Percentiles rank a stretch among this genome's conserved stretches.
phyloP scores from a whole-genome alignment of 73 alveolate genomes.

The Tetrahymena thermophila region DNA sequence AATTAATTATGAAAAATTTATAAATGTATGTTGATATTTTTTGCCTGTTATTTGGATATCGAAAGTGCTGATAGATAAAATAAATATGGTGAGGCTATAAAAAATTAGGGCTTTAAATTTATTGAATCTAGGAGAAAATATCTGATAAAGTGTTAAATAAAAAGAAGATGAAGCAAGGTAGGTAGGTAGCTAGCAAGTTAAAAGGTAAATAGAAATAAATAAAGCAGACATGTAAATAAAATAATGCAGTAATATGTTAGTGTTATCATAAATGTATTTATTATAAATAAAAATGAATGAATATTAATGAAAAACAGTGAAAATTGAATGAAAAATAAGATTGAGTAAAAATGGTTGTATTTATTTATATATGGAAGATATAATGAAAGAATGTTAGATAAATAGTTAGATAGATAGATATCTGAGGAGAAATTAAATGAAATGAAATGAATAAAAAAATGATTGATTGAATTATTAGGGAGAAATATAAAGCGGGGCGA shows the following conservation, averaged over 20 bases:
- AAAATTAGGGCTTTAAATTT: not conserved
- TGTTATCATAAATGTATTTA: not conserved
- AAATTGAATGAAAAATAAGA: not conserved
- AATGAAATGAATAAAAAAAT: not conserved
- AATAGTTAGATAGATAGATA: not conserved
- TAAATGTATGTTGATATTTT: too few relatives aligned
- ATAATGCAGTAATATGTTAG: not conserved
- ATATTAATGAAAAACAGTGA: not conserved
- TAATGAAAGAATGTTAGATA: not conserved
- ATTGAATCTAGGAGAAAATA: not conserved
- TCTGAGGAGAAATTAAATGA: not conserved
- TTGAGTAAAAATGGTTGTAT: not conserved
- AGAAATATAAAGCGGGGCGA: conserved; percentile 4
- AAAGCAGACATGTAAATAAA: not conserved
- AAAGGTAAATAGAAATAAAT: not conserved
- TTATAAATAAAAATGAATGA: not conserved
- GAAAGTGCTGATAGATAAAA: not conserved
- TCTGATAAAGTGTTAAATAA: not conserved
- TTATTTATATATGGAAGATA: not conserved
- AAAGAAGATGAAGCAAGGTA: not conserved
- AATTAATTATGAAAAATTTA: too few relatives aligned
- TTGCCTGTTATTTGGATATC: not conserved
- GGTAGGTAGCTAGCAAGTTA: not conserved
- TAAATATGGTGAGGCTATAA: not conserved
- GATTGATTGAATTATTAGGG: not conserved